These are phyloP conservation scores for Paraleonurus japonicus DNA, from an alignment of 257 asterid species.

Conservation along the genomic window DNA sequence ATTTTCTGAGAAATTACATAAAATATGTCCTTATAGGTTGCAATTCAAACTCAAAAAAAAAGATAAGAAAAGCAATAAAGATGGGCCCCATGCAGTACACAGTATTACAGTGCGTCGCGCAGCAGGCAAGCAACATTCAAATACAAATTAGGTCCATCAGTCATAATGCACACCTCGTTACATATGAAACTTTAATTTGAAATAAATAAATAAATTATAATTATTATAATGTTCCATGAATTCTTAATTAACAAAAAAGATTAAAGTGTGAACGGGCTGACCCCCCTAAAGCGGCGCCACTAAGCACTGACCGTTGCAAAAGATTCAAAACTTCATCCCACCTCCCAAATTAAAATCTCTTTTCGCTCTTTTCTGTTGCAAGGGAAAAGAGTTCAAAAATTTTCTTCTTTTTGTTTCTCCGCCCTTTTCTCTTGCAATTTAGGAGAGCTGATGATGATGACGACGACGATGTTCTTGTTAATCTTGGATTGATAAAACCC, in stretches of 20 bases:
- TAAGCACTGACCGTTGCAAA: constrained; percentile 43
- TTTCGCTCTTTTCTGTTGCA: constrained; percentile 19
- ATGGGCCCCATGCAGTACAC: constrained; percentile 2
- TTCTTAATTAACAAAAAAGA: background rate
- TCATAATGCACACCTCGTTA: background rate
- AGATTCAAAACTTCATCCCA: constrained; percentile 32
- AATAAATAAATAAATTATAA: background rate
- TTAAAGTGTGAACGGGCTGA: background rate
- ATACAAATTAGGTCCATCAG: constrained; percentile 19
- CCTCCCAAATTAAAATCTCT: constrained; percentile 33
- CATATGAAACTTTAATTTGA: constrained; percentile 18
- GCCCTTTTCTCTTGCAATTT: constrained; percentile 10
- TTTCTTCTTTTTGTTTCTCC: background rate
- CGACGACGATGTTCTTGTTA: no score
- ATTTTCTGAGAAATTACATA: background rate
- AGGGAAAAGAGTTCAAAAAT: constrained; percentile 5
- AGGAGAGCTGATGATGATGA: constrained; percentile 5
- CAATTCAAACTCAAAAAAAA: background rate
- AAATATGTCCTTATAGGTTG: background rate
- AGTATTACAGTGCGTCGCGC: background rate
- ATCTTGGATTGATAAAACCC: background rate
- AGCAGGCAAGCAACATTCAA: constrained; percentile 16
- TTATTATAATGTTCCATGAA: background rate
- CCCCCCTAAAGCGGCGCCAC: constrained; percentile 46
- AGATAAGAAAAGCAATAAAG: background rate